phyloP scores from a whole-genome alignment of 345 rosid genomes.

The Populus simonii region DNA sequence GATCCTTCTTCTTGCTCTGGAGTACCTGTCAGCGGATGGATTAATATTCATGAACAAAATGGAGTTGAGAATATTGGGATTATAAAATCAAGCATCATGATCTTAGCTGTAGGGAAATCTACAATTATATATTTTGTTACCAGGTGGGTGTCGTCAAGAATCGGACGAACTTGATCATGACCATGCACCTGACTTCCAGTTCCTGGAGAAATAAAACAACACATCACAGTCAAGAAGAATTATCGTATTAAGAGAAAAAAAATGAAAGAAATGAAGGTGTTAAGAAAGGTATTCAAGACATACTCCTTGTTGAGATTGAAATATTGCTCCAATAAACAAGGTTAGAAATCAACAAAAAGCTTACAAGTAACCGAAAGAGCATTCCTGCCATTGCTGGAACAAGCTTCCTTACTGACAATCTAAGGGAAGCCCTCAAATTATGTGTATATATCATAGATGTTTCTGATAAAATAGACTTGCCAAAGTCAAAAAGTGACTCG shows the following conservation, averaged over 20 bases:
- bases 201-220: conserved; percentile 32
- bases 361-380: conserved; percentile 31
- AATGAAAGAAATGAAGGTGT: neutral
- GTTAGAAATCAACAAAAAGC: conserved; percentile 35
- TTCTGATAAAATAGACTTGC: neutral
- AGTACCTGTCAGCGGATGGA: neutral
- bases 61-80: neutral
- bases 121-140: neutral
- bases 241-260: neutral
- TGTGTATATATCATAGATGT: conserved; percentile 2
- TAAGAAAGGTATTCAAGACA: conserved; percentile 10
- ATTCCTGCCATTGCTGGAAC: conserved; percentile 39
- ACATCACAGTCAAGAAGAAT: neutral
- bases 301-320: conserved; percentile 46
- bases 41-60: neutral
- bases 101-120: neutral
- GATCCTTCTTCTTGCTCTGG: conserved; percentile 6
- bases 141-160: conserved; percentile 14
- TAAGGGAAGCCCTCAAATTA: conserved; percentile 6
- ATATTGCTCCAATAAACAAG: conserved; percentile 16
- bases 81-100: neutral
- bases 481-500: conserved; percentile 27
- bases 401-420: neutral
- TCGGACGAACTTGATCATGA: conserved; percentile 24
- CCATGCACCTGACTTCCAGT: conserved; percentile 35